phyloP scores from a whole-genome alignment of 2,329 filamentous ascomycete species.

The Colletotrichum sp. region DNA sequence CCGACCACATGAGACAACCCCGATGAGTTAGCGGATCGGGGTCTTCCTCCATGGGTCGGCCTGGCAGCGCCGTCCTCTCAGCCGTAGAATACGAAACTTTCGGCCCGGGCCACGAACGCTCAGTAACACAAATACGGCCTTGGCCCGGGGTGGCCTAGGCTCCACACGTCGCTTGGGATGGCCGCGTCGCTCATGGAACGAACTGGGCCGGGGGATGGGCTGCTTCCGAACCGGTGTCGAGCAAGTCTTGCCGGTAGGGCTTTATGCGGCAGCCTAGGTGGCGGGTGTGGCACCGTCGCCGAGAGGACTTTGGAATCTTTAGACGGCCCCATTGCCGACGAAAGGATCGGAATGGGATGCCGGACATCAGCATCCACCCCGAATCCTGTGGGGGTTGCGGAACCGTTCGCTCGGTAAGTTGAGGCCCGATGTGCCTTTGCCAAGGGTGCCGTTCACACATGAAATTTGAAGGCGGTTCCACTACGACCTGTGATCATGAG shows the following conservation, averaged over 20 bases:
- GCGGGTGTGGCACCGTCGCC: neutral
- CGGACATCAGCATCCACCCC: neutral
- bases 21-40: neutral
- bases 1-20: neutral
- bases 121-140: neutral
- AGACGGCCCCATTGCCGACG: neutral
- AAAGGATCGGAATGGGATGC: neutral
- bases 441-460: neutral
- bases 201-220: neutral
- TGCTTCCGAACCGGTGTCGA: neutral
- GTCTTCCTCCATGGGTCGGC: neutral
- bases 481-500: neutral
- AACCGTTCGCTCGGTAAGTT: neutral
- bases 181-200: neutral
- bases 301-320: neutral
- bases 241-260: neutral
- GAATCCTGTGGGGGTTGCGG: neutral
- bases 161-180: neutral
- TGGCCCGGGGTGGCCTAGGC: neutral
- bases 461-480: neutral
- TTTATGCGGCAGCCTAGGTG: neutral
- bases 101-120: slow-evolving; percentile 5
- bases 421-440: neutral
- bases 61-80: neutral
- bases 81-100: neutral